Base-by-base conservation (phyloP, 306 rosid genomes). In the Senna siamea region DNA sequence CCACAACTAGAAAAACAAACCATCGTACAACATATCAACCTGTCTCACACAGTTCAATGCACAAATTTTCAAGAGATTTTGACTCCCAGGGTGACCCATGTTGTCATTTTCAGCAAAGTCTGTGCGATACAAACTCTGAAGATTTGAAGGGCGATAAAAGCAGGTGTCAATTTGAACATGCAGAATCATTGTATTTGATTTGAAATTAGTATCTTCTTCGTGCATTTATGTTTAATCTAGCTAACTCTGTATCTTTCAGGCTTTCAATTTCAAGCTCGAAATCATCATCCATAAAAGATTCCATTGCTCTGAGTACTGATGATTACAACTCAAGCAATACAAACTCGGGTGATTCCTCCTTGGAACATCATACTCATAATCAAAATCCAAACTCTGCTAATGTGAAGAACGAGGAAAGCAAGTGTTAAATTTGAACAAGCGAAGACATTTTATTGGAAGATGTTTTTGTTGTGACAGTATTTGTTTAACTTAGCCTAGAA, bases 101-200 rank as follows among this genome's bases (percentile, higher is more conserved):
- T 3, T 26, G 30, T 26, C 30, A 72, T 66, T 71, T 51, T 37
- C 73, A 67, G 26, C 76, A 78, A 51, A 62, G 15, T 48, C 61
- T 62, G 37, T 32, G 41, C 34, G n/a, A n/a, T n/a, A n/a, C 62
- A 35, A 78, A 65, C 58, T 20, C 73, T 12, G n/a, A n/a, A 55
- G 75, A 80, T 75, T 54, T 67, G 48, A 77, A 50, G 76, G 20
- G 43, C 3, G 54, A 62, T 8, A 48, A 76, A 60, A 65, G 64
- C 48, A 79, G 86, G 82, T 82, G 77, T 3, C 46, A 37, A 26
- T 35, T 56, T 66, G 58, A 78, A 63, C 41, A 23, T 62, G 70
- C 55, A 48, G 23, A 61, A 18, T 62, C 66, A 69, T 56, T 56
- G 34, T 18, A 30, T 70, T 56, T 10, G 67, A 52, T 53, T 53